Evolutionary conservation across 139 green algal genomes (phyloP).

Genomic region (Coelastrella sp.): DNA sequence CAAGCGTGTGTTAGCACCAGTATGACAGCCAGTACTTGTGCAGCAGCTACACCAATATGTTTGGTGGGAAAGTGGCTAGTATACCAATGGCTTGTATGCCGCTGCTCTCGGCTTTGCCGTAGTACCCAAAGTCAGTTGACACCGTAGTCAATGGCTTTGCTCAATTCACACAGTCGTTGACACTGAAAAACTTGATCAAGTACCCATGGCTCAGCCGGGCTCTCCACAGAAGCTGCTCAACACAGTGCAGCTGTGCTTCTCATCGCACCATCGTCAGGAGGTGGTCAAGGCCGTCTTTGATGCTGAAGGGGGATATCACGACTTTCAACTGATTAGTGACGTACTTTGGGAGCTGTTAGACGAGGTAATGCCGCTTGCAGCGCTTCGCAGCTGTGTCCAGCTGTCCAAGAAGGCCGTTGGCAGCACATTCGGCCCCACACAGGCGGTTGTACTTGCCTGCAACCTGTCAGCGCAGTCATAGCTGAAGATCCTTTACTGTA

Average conservation of each 20-base stretch:
- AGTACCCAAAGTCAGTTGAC: not conserved
- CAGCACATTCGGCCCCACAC: not conserved
- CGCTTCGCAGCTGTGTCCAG: not conserved
- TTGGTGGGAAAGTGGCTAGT: too few species aligned
- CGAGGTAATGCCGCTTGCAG: conserved; percentile 15
- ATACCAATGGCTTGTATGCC: too few species aligned
- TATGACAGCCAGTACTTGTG: too few species aligned
- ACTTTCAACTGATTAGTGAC: conserved; percentile 1
- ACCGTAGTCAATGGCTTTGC: too few species aligned
- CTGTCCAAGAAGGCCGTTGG: not conserved
- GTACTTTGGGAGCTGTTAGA: conserved; percentile 20
- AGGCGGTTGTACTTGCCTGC: not conserved
- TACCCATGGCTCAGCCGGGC: not conserved
- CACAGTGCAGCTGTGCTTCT: not conserved
- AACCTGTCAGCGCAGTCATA: too few species aligned
- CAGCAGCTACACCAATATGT: too few species aligned
- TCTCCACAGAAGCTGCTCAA: conserved; percentile 6
- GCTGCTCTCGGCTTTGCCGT: not conserved
- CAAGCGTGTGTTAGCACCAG: too few species aligned
- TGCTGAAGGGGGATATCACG: not conserved
- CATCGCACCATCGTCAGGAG: not conserved
- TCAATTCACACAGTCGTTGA: not conserved
- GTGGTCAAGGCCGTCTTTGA: conserved; percentile 15
- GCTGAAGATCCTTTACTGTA: too few species aligned
- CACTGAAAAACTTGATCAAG: too few species aligned